These are phyloP conservation scores for Penicillium hesseltinei DNA, from an alignment of 2,329 filamentous ascomycete species.

Conservation along the genomic window DNA sequence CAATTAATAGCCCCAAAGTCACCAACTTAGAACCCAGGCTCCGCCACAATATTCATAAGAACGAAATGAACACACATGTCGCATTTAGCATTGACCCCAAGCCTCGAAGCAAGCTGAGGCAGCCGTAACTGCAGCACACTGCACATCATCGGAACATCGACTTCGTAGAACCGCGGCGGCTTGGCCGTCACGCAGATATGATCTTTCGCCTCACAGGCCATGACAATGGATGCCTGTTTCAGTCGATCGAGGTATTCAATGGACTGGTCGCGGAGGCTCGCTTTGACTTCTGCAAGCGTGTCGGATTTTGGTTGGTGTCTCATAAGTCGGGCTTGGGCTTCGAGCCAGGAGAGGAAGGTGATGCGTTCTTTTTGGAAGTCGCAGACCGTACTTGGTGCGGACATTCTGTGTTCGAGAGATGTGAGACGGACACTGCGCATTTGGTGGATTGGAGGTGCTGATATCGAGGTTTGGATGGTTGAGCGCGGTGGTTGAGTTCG, in stretches of 20 bases:
- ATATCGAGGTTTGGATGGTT: background rate
- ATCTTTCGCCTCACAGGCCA: background rate
- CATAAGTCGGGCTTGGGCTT: background rate
- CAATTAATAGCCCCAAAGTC: background rate
- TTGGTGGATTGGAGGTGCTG: background rate
- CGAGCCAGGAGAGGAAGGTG: background rate
- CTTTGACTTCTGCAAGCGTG: background rate
- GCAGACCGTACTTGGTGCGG: background rate
- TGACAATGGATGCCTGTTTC: background rate
- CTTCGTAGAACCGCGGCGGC: background rate
- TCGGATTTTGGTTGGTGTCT: background rate
- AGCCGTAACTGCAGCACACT: background rate
- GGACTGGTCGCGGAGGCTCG: background rate
- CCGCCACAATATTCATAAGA: background rate
- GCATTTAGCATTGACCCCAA: background rate
- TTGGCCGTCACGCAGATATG: background rate
- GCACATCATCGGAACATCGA: background rate
- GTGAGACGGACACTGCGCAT: too few relatives aligned
- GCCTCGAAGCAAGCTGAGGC: background rate
- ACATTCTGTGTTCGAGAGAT: background rate
- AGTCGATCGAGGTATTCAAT: background rate
- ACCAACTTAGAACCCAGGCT: background rate
- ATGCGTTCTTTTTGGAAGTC: background rate
- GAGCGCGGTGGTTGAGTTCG: background rate
- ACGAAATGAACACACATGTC: conserved; percentile 1